Evolutionary conservation across 331 rosid genomes (phyloP), one percentile per base, ranked within the genome.

Genomic region (Arachis monticola): DNA sequence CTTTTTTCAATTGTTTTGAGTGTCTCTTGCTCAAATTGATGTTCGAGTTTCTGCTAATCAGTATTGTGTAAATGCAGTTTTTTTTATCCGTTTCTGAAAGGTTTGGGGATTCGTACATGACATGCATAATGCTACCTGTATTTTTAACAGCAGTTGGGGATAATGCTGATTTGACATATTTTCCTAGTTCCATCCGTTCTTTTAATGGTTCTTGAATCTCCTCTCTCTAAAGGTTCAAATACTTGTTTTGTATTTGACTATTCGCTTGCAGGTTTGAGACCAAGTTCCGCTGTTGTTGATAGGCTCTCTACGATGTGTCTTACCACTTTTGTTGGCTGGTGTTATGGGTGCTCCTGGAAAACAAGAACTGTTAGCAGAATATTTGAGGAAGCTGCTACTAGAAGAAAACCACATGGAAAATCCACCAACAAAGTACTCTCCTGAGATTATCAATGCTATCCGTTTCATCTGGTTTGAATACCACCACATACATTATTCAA

Each of bases 61-160:
- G n/a, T 50, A 12, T 22, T 68, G 56, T 64, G 65, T 72, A 63
- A 58, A 5, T 86, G n/a, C 91, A 92, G 98, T 85, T 90, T 83
- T 77, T 92, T 42, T 80, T 93, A 89, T 88, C 95, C 48, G 85
- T 88, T 62, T 81, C 97, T 72, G 87, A 88, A 82, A 81, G 55
- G 80, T 88, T 84, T 80, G 98, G 98, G 75, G 91, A 90, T 72
- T 74, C 93, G 68, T 93, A 93, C 86, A 22, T 22, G 27, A 22
- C 27, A 22, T 22, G 27, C 27, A 22, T 22, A 22, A 22, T 22
- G 27, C 27, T 86, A 74, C 98, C 97, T 65, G 78, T 87, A 85
- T 93, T 93, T 86, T 82, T 93, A 5, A 83, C 99, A 69, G 99
- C 97, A 73, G 96, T 88, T 57, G 99, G 92, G 79, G 99, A 92